Base-by-base conservation (phyloP, 2,329 filamentous ascomycete genomes). In the Hypoxylon rubiginosum region DNA sequence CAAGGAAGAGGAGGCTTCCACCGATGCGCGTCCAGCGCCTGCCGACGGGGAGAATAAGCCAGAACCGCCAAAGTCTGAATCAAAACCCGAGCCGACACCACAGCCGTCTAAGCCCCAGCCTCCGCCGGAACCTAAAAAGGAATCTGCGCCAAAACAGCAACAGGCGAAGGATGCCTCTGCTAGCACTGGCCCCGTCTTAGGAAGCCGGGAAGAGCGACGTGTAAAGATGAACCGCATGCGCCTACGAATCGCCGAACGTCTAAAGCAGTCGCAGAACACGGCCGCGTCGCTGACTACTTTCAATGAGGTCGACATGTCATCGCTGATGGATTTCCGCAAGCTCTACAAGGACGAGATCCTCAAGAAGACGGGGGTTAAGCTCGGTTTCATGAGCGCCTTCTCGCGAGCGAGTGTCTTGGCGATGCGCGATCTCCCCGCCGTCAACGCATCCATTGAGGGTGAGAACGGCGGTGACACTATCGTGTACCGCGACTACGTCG, bases 171-270 rank as follows among this genome's bases (percentile, higher is more conserved):
- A 85, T 50, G 71, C 80, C 19, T 72, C 80, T 51, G 72, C 76
- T 60, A 74, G 70, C 68, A 67, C 77, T n/a, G 67, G 79, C 46
- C 75, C 82, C 51, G 74, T 84, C 34, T 82, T 90, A 60, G 93
- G 93, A 62, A 91, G 82, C 81, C 91, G 95, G 62, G 93, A 96
- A 73, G 95, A 99, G 84, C 91, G 93, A 70, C 90, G 94, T 67
- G 94, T 98, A 76, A 99, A 99, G 87, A 99, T 99, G 96, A 98
- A 98, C 86, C 93, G 96, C 71, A 99, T 99, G 96, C 94, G 96
- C 71, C 89, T 98, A 67, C 91, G 96, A 68, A 99, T 98, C 73
- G 93, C 96, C 54, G 96, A 99, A 85, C 94, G 96, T 73, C 88
- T 99, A 71, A 99, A 99, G 89, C 96, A 99, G 80, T 98, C 96